Conservation (phyloP, 75 land plant species). For the Isoetes taiwanensis region DNA sequence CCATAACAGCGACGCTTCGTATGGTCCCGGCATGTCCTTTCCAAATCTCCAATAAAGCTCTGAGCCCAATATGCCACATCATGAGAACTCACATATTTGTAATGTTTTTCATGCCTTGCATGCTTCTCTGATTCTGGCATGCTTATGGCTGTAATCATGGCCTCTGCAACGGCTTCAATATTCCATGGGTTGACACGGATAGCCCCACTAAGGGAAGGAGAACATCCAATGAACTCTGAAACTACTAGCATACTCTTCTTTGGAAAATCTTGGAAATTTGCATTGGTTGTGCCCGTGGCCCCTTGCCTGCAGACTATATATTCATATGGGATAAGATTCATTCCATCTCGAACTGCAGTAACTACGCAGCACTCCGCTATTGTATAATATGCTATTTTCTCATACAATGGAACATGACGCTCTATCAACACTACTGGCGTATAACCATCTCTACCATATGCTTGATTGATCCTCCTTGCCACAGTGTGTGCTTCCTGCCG, state of each 20-base stretch:
- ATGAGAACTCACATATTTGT: slow-evolving; percentile 54
- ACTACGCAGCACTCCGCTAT: slow-evolving; percentile 64
- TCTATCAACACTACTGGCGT: slow-evolving; percentile 52
- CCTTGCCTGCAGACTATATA: slow-evolving; percentile 60
- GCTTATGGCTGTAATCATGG: slow-evolving; percentile 46
- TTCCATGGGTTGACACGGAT: slow-evolving; percentile 75
- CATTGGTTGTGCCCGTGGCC: slow-evolving; percentile 27
- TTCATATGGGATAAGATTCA: slow-evolving; percentile 74
- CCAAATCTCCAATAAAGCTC: slow-evolving; percentile 50
- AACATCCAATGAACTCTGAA: slow-evolving; percentile 63
- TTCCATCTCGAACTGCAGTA: slow-evolving; percentile 71
- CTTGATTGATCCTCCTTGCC: slow-evolving; percentile 34
- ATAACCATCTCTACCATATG: slow-evolving; percentile 43
- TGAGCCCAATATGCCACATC: slow-evolving; percentile 71
- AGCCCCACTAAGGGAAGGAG: slow-evolving; percentile 69
- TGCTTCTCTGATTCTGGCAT: slow-evolving; percentile 43
- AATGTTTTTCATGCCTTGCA: slow-evolving; percentile 57
- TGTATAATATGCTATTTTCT: slow-evolving; percentile 54
- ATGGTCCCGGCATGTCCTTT: slow-evolving; percentile 53
- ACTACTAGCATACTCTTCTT: slow-evolving; percentile 65
- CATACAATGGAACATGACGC: slow-evolving; percentile 38
- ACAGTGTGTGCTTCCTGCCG: slow-evolving; percentile 32
- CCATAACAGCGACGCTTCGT: slow-evolving; percentile 51
- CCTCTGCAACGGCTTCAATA: slow-evolving; percentile 55
- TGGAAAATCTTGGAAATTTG: slow-evolving; percentile 8